Evolutionary conservation across 331 rosid genomes (phyloP).

Genomic region (Prunus yedoensis): DNA sequence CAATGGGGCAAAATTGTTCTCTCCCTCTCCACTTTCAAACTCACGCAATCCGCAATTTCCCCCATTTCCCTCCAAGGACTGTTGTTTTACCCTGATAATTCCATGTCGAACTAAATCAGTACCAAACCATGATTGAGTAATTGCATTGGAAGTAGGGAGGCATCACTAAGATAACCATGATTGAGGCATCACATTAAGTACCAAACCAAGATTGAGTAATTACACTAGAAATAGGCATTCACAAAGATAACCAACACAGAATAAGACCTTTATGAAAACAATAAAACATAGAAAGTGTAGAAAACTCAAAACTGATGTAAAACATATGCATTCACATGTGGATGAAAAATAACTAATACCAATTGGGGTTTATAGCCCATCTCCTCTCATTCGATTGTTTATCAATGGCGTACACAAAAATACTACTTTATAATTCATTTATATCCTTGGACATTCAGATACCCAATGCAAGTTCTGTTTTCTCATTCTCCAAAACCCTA

Average conservation of each 20-base stretch:
- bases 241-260: no score
- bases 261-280: no score
- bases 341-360: no score
- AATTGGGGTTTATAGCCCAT: no score
- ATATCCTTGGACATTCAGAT: no score
- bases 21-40: constrained; percentile 26
- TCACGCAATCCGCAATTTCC: constrained; percentile 9
- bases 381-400: background rate
- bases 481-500: background rate
- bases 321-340: no score
- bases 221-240: no score
- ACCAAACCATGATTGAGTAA: background rate
- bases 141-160: background rate
- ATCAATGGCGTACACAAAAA: background rate
- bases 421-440: no score
- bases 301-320: no score
- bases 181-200: no score
- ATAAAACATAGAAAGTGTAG: no score
- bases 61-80: constrained; percentile 20
- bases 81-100: constrained; percentile 45
- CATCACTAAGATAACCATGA: background rate
- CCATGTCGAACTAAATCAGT: constrained; percentile 17
- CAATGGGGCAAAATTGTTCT: constrained; percentile 30
- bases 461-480: background rate
- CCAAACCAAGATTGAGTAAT: no score